Conservation (phyloP, 225 moss, liverwort and hornwort species). For the Polytrichum commune region DNA sequence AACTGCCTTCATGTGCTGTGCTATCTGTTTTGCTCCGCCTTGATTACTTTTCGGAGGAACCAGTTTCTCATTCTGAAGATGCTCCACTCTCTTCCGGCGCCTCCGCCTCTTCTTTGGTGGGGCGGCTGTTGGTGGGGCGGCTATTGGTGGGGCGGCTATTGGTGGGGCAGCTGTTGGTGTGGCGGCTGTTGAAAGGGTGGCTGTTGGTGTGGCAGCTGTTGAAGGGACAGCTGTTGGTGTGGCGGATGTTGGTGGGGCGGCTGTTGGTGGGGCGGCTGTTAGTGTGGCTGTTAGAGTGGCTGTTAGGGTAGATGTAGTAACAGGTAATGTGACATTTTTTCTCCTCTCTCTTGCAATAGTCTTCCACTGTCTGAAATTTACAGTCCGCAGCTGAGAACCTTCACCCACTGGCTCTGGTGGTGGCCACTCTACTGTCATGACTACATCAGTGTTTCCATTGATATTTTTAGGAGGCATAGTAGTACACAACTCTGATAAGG, state of each 20-base stretch:
- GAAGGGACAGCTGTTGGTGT: background rate
- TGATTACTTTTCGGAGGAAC: constrained; percentile 25
- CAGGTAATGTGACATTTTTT: constrained; percentile 6
- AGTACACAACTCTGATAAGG: constrained; percentile 22
- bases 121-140: background rate
- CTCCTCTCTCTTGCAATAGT: constrained; percentile 21
- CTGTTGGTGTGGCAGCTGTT: background rate
- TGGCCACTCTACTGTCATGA: constrained; percentile 17
- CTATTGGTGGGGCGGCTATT: background rate
- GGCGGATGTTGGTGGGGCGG: background rate
- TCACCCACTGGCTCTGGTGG: constrained; percentile 1
- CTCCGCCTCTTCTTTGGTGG: constrained; percentile 24
- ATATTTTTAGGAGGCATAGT: constrained; percentile 9
- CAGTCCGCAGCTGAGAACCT: constrained; percentile 7
- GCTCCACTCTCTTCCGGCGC: constrained; percentile 22
- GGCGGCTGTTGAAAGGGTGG: background rate
- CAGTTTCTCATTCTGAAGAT: constrained; percentile 19
- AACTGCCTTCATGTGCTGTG: constrained; percentile 26
- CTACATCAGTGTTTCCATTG: background rate
- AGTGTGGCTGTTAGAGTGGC: background rate
- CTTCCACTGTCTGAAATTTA: constrained; percentile 35
- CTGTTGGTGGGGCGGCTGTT: constrained; percentile 1
- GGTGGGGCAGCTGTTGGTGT: background rate
- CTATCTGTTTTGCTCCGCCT: constrained; percentile 16
- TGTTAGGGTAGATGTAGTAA: background rate